Evolutionary conservation across 495 filamentous ascomycete genomes (phyloP).

Genomic region (Mycothermus thermophilus): DNA sequence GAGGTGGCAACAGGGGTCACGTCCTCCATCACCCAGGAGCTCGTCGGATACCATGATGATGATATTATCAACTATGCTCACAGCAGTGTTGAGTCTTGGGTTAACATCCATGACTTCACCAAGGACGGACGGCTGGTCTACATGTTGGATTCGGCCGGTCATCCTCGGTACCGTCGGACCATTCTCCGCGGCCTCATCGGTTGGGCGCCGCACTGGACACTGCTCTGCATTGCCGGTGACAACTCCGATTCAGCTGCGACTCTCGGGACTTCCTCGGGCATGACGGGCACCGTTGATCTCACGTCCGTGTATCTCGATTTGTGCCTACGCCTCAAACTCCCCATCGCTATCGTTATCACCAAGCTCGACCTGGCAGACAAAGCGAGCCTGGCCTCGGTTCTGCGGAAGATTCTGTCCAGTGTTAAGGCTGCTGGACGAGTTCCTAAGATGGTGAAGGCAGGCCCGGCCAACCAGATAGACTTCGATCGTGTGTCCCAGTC

Average conservation of each 20-base stretch:
- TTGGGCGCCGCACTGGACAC: slow-evolving; percentile 89
- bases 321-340: slow-evolving; percentile 62
- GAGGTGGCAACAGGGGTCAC: slow-evolving; percentile 86
- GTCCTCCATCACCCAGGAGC: slow-evolving; percentile 82
- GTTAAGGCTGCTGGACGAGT: slow-evolving; percentile 62
- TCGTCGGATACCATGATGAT: slow-evolving; percentile 65
- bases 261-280: slow-evolving; percentile 21
- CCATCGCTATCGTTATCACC: slow-evolving; percentile 69
- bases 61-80: slow-evolving; percentile 75
- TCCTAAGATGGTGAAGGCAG: slow-evolving; percentile 51
- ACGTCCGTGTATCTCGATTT: slow-evolving; percentile 74
- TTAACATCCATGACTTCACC: slow-evolving; percentile 75
- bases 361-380: slow-evolving; percentile 81
- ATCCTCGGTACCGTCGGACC: slow-evolving; percentile 74
- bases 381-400: slow-evolving; percentile 46
- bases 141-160: slow-evolving; percentile 80
- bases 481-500: slow-evolving; percentile 21
- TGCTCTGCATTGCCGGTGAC: slow-evolving; percentile 78
- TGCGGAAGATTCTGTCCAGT: slow-evolving; percentile 59
- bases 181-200: slow-evolving; percentile 78
- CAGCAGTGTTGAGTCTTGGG: slow-evolving; percentile 81
- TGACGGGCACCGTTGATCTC: slow-evolving; percentile 53
- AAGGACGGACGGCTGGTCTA: slow-evolving; percentile 66
- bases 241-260: slow-evolving; percentile 37
- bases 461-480: slow-evolving; percentile 20